Evolutionary conservation across 2,329 filamentous ascomycete species (phyloP).

Genomic region (Ophiostoma novo-ulmi): DNA sequence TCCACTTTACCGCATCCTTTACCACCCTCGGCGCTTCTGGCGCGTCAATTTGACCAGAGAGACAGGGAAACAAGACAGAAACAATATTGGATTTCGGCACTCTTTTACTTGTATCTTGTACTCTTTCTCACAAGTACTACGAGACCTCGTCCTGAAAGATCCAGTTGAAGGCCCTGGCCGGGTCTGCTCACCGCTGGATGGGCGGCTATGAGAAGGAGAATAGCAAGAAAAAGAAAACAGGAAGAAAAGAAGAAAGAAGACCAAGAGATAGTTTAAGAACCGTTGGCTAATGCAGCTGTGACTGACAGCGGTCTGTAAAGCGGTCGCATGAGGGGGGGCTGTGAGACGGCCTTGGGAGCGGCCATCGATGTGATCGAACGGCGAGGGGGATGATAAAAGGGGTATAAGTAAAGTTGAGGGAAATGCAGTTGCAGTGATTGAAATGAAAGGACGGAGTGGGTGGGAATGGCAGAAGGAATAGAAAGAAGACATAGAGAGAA

Average conservation of each 20-base stretch:
- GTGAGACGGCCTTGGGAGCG: neutral
- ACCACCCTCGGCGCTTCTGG: conserved; percentile 21
- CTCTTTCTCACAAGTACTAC: neutral
- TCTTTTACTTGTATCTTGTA: neutral
- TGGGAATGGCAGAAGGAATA: neutral
- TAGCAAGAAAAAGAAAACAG: neutral
- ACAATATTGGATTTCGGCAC: neutral
- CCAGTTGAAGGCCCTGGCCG: neutral
- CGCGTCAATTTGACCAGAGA: conserved; percentile 13
- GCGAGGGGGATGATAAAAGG: neutral
- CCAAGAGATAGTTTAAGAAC: neutral
- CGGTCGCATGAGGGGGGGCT: neutral
- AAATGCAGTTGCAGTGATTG: too few relatives aligned
- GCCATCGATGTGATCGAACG: conserved; percentile 3
- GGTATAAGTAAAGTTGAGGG: neutral
- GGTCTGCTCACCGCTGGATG: neutral
- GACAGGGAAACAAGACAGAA: neutral
- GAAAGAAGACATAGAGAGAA: neutral
- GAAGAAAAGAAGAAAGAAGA: neutral
- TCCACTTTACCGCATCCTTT: conserved; percentile 15
- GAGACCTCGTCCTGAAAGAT: neutral
- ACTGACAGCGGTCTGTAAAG: neutral
- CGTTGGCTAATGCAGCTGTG: neutral
- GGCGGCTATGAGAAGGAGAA: neutral
- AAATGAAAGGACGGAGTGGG: too few relatives aligned